phyloP scores from a whole-genome alignment of 2,329 filamentous ascomycete genomes.

The Pestalotiopsis sp. region DNA sequence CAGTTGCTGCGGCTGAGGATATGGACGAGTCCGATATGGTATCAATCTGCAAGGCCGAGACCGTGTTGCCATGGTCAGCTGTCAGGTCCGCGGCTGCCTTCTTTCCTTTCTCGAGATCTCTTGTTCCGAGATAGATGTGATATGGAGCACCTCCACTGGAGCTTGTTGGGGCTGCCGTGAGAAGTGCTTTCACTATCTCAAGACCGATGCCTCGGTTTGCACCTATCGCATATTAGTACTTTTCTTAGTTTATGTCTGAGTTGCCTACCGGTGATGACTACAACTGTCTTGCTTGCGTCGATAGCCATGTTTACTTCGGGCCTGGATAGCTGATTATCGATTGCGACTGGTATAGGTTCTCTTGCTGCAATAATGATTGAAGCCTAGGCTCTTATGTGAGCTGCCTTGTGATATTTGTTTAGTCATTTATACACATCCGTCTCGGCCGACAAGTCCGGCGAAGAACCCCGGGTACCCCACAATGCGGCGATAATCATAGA shows the following conservation, averaged over 20 bases:
- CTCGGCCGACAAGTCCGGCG: slow-evolving; percentile 6
- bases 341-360: not conserved
- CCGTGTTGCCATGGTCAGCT: slow-evolving; percentile 16
- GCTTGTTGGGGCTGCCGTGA: not conserved
- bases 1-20: slow-evolving; percentile 14
- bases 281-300: slow-evolving; percentile 19
- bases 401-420: not conserved
- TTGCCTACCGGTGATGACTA: slow-evolving; percentile 20
- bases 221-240: slow-evolving; percentile 9
- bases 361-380: not conserved
- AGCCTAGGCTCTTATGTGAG: not conserved
- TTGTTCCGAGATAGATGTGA: slow-evolving; percentile 22
- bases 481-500: not conserved
- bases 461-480: not conserved
- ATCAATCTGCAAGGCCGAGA: slow-evolving; percentile 23
- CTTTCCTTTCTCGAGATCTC: slow-evolving; percentile 18
- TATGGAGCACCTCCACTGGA: slow-evolving; percentile 18
- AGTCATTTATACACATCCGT: not conserved
- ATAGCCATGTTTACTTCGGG: not conserved
- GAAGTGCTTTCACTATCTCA: slow-evolving; percentile 20
- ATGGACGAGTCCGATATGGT: slow-evolving; percentile 19
- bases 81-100: slow-evolving; percentile 6
- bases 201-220: slow-evolving; percentile 24
- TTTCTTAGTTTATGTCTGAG: no score
- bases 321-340: not conserved